These are phyloP conservation scores for Mycena olivaceomarginata DNA, from an alignment of 768 basidiomycete species.

Conservation along the genomic window DNA sequence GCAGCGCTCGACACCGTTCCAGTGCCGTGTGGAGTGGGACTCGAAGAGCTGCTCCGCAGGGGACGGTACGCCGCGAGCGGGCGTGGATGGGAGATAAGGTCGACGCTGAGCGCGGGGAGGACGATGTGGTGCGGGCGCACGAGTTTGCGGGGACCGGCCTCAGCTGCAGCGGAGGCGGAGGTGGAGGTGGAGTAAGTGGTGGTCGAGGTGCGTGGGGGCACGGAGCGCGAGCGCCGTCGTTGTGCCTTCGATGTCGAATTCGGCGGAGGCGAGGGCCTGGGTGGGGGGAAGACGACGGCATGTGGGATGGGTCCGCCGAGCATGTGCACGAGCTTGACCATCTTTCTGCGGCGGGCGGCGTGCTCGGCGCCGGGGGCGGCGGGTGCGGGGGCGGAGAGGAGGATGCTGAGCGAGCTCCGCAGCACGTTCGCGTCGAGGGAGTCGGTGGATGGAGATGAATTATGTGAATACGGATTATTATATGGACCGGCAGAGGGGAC, in stretches of 20 bases:
- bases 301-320: constrained; percentile 39
- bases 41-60: background rate
- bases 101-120: constrained; percentile 26
- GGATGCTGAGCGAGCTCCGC: constrained; percentile 28
- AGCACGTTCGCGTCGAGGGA: constrained; percentile 28
- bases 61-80: background rate
- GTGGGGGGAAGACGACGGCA: constrained; percentile 31
- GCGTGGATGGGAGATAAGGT: constrained; percentile 22
- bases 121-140: constrained; percentile 11
- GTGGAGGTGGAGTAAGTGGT: background rate
- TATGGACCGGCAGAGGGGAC: background rate
- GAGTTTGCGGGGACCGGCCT: constrained; percentile 11
- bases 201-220: constrained; percentile 23
- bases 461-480: background rate
- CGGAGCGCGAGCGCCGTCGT: constrained; percentile 42
- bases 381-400: constrained; percentile 24
- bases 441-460: constrained; percentile 10
- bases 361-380: constrained; percentile 9
- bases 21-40: constrained; percentile 6
- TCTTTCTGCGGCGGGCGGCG: constrained; percentile 36
- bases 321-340: constrained; percentile 39
- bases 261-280: background rate
- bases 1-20: background rate
- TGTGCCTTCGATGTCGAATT: background rate
- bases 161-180: background rate